Evolutionary conservation across 2,329 filamentous ascomycete genomes (phyloP).

Genomic region (Paracorniculantispora psalliotae): DNA sequence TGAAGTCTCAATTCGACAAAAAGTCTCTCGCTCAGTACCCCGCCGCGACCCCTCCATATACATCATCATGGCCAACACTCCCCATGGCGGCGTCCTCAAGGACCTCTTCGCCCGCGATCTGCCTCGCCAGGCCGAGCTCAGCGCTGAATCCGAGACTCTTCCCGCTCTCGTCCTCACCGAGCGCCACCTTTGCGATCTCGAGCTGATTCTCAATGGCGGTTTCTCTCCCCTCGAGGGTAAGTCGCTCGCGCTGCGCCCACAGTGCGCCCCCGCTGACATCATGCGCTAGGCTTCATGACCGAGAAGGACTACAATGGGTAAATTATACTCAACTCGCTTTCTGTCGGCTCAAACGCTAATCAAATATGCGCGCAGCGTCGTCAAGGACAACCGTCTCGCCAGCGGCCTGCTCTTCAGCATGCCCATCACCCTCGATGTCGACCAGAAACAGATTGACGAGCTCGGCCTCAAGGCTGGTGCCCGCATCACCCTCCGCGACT

Average conservation of each 20-base stretch:
- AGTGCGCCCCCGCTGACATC: slow-evolving; percentile 10
- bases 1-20: neutral
- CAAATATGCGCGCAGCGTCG: slow-evolving; percentile 65
- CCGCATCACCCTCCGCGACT: slow-evolving; percentile 84
- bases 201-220: slow-evolving; percentile 93
- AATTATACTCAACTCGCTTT: slow-evolving; percentile 23
- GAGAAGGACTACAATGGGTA: slow-evolving; percentile 96
- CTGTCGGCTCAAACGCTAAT: slow-evolving; percentile 23
- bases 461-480: slow-evolving; percentile 72
- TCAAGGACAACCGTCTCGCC: slow-evolving; percentile 78
- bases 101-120: slow-evolving; percentile 93
- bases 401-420: slow-evolving; percentile 93
- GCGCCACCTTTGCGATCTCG: slow-evolving; percentile 95
- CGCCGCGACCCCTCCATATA: slow-evolving; percentile 11
- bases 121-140: slow-evolving; percentile 73
- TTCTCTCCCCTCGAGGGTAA: slow-evolving; percentile 95
- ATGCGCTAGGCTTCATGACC: slow-evolving; percentile 78
- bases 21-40: neutral
- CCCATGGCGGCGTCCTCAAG: slow-evolving; percentile 93
- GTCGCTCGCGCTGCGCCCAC: slow-evolving; percentile 27
- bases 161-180: slow-evolving; percentile 82
- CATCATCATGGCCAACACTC: slow-evolving; percentile 59
- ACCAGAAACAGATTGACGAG: slow-evolving; percentile 67
- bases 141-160: slow-evolving; percentile 77
- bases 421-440: slow-evolving; percentile 90